These are phyloP conservation scores for Boletus reticulatus DNA, from an alignment of 768 basidiomycete genomes.

Conservation along the genomic window DNA sequence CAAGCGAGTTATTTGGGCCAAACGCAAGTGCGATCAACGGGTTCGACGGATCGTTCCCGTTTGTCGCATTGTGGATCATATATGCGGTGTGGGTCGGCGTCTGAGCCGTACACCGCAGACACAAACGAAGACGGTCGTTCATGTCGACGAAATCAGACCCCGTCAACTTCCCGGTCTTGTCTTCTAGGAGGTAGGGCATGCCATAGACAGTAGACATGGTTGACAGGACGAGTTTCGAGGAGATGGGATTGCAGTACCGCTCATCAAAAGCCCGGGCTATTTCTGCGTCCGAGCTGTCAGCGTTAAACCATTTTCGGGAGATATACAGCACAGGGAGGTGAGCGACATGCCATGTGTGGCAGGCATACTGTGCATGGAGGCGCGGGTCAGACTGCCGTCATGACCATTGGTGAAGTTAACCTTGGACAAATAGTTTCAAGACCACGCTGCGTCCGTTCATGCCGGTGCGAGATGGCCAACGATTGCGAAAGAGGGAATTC, in stretches of 20 bases:
- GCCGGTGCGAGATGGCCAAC: conserved; percentile 10
- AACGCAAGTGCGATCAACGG: conserved; percentile 53
- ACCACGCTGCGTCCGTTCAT: conserved; percentile 20
- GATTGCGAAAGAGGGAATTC: conserved; percentile 17
- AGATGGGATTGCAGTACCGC: background rate
- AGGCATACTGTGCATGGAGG: conserved; percentile 18
- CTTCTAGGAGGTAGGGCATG: conserved; percentile 63
- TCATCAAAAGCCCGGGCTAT: conserved; percentile 18
- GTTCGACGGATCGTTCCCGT: conserved; percentile 25
- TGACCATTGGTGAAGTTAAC: conserved; percentile 10
- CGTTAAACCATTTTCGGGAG: conserved; percentile 24
- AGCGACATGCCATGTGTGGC: conserved; percentile 14
- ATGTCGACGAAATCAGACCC: conserved; percentile 63
- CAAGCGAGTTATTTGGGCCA: conserved; percentile 47
- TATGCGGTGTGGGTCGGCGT: conserved; percentile 44
- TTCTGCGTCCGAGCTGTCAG: conserved; percentile 14
- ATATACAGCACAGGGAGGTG: conserved; percentile 10
- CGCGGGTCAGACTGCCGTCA: conserved; percentile 22
- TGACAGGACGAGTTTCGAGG: conserved; percentile 1
- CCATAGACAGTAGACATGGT: conserved; percentile 43
- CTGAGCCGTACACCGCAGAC: conserved; percentile 46
- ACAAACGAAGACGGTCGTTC: conserved; percentile 55
- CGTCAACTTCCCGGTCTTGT: conserved; percentile 51
- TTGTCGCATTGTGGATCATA: conserved; percentile 47
- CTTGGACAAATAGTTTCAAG: conserved; percentile 10